phyloP scores from a whole-genome alignment of 768 basidiomycete species.

The Termitomyces sp. region DNA sequence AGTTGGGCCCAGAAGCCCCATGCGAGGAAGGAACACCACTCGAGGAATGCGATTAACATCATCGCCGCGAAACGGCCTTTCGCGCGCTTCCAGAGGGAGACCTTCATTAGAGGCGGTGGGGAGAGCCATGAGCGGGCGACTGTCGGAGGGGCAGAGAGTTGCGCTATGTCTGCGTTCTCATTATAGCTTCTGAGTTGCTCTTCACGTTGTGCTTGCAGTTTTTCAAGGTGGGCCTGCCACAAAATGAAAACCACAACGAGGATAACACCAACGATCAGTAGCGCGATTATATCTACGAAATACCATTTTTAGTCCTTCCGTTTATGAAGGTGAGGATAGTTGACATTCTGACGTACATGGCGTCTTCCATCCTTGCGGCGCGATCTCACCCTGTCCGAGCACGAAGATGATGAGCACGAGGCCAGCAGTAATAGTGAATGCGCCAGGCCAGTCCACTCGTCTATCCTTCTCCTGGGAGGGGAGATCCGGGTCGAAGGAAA shows the following conservation, averaged over 20 bases:
- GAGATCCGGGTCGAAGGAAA: slow-evolving; percentile 61
- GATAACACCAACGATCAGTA: slow-evolving; percentile 56
- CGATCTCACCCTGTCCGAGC: slow-evolving; percentile 58
- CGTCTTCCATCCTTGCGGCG: slow-evolving; percentile 56
- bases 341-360: slow-evolving; percentile 13
- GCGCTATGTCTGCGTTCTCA: background rate
- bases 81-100: slow-evolving; percentile 57
- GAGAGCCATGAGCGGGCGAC: slow-evolving; percentile 13
- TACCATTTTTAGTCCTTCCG: background rate
- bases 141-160: background rate
- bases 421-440: slow-evolving; percentile 55
- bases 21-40: slow-evolving; percentile 49
- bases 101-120: slow-evolving; percentile 59
- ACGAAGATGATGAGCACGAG: slow-evolving; percentile 68
- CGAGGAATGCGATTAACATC: slow-evolving; percentile 53
- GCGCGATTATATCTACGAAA: slow-evolving; percentile 57
- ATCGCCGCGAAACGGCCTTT: slow-evolving; percentile 55
- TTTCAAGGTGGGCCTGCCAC: slow-evolving; percentile 63
- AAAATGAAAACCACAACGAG: slow-evolving; percentile 48
- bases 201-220: slow-evolving; percentile 6
- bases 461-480: slow-evolving; percentile 36
- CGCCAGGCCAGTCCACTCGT: slow-evolving; percentile 75
- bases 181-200: background rate
- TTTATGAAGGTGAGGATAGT: background rate
- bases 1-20: slow-evolving; percentile 48